A percentile compares a stretch with the other conserved stretches of the same genome.
Evolutionary conservation across 73 alveolate genomes (phyloP).

Genomic region (Paramecium primaurelia): DNA sequence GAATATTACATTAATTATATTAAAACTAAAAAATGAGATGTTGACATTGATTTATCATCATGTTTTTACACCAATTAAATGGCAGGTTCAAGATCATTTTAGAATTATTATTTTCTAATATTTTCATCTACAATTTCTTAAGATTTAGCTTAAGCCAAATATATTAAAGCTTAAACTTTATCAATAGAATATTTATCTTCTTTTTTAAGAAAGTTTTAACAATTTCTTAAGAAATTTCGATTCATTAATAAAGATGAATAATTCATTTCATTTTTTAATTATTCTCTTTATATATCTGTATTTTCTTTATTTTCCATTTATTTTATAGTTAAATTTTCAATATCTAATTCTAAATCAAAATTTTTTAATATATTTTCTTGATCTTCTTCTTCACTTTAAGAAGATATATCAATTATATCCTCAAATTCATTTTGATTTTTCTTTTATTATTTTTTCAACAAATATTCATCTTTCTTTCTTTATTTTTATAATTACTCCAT

Average conservation of each 20-base stretch:
- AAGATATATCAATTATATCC: background rate
- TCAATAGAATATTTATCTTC: background rate
- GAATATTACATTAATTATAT: background rate
- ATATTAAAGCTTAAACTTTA: background rate
- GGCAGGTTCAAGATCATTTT: background rate
- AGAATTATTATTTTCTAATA: background rate
- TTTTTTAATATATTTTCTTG: background rate
- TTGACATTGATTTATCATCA: background rate
- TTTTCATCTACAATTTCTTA: background rate
- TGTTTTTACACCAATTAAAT: background rate
- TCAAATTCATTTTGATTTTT: background rate
- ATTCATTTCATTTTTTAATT: background rate
- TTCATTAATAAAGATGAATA: background rate
- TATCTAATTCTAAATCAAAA: background rate
- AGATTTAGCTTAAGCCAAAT: background rate
- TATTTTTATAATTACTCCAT: background rate
- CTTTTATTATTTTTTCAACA: background rate
- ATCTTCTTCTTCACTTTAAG: background rate
- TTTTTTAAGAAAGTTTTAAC: background rate
- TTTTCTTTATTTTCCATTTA: background rate
- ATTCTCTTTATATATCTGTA: background rate
- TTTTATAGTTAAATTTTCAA: background rate
- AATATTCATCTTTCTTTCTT: background rate
- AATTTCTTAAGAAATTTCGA: background rate
- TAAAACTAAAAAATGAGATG: background rate